phyloP scores from a whole-genome alignment of 1,284 basidiomycete species.

The Boletus smithii region DNA sequence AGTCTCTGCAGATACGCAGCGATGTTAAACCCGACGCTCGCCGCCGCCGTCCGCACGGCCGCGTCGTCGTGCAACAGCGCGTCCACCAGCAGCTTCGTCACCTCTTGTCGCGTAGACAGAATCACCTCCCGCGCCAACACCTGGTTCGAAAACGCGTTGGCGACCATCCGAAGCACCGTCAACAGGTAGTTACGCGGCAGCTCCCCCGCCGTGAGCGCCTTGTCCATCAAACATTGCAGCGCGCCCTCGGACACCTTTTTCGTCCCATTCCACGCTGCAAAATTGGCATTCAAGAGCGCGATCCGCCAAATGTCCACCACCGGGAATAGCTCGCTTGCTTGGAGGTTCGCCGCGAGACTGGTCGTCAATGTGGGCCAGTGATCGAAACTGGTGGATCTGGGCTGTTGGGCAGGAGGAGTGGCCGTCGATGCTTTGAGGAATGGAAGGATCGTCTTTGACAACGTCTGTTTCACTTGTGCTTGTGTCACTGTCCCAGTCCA shows the following conservation, averaged over 20 bases:
- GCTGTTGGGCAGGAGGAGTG: conserved; percentile 20
- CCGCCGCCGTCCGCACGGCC: conserved; percentile 71
- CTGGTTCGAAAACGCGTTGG: conserved; percentile 65
- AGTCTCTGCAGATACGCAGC: conserved; percentile 61
- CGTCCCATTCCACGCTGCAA: conserved; percentile 51
- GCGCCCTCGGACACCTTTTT: conserved; percentile 35
- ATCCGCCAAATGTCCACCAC: conserved; percentile 83
- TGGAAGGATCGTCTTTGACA: conserved; percentile 53
- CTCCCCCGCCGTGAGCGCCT: conserved; percentile 37
- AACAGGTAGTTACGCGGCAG: conserved; percentile 57
- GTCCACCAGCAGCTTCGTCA: conserved; percentile 58
- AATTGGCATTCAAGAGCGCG: conserved; percentile 60
- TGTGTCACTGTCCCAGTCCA: conserved; percentile 36
- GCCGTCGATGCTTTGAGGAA: conserved; percentile 62
- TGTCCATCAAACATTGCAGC: conserved; percentile 43
- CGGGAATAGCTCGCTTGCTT: conserved; percentile 69
- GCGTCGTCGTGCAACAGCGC: conserved; percentile 67
- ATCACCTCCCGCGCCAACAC: conserved; percentile 55
- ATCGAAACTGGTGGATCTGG: conserved; percentile 17
- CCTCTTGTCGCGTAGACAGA: conserved; percentile 32
- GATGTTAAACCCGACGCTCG: conserved; percentile 77
- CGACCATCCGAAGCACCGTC: conserved; percentile 69
- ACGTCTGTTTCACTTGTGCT: conserved; percentile 45
- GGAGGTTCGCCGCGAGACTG: conserved; percentile 46
- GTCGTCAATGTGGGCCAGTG: conserved; percentile 39